Conservation (phyloP, 2,329 filamentous ascomycete genomes). For the Cytospora chrysosperma region DNA sequence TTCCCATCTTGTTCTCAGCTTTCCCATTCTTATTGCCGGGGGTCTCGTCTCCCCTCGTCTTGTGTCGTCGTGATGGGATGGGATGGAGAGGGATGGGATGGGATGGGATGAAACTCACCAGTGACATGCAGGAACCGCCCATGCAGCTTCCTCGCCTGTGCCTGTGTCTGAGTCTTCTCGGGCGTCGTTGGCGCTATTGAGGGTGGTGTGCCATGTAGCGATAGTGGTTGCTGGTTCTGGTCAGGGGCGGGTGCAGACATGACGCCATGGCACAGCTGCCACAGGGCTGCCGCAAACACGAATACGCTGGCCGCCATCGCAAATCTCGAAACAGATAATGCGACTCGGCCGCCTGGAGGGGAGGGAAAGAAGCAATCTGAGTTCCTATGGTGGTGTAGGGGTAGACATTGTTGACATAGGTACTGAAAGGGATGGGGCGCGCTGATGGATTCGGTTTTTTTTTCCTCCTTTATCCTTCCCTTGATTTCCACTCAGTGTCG, state of each 20-base stretch:
- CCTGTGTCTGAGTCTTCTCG: no score
- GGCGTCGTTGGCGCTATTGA: slow-evolving; percentile 17
- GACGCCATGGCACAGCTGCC: slow-evolving; percentile 34
- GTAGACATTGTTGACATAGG: not conserved
- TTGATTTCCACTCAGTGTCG: not conserved
- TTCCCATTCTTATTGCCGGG: not conserved
- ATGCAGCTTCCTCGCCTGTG: slow-evolving; percentile 48
- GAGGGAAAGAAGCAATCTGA: not conserved
- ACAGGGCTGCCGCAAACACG: slow-evolving; percentile 26
- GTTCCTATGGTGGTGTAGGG: not conserved
- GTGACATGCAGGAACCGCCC: slow-evolving; percentile 87
- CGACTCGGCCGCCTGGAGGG: not conserved
- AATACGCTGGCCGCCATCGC: slow-evolving; percentile 20
- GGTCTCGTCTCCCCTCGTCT: slow-evolving; percentile 10
- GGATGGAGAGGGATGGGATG: no score
- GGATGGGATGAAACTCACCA: slow-evolving; percentile 51
- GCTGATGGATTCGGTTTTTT: not conserved
- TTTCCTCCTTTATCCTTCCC: not conserved
- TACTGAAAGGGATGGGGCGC: not conserved
- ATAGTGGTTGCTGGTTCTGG: not conserved
- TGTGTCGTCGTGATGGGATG: no score
- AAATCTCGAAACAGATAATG: not conserved
- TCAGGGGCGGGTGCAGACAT: slow-evolving; percentile 29
- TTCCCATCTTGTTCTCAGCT: not conserved
- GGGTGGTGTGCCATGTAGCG: slow-evolving; percentile 6